These are phyloP conservation scores for Ogataea trehalophila DNA, from an alignment of 805 yeast genomes.

Conservation along the genomic window DNA sequence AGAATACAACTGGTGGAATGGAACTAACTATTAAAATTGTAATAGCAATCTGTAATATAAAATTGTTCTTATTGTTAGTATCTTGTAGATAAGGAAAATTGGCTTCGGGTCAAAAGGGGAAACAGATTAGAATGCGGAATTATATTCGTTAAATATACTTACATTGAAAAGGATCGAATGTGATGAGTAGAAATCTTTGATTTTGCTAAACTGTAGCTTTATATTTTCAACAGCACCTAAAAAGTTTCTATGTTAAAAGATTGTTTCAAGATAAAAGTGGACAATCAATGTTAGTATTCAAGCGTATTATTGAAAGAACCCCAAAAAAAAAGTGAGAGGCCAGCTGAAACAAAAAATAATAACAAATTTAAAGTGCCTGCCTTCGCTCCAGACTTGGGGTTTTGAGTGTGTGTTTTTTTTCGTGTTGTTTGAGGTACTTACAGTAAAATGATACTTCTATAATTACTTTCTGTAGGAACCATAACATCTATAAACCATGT, in stretches of 20 bases:
- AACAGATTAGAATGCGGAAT: no score
- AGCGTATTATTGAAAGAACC: no score
- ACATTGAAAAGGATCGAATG: conserved; percentile 1
- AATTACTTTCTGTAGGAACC: conserved; percentile 21
- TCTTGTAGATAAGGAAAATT: not conserved
- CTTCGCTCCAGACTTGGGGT: not conserved
- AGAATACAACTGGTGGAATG: conserved; percentile 13
- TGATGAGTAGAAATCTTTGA: not conserved
- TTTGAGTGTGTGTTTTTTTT: no score
- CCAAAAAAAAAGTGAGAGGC: no score
- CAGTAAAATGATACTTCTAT: conserved; percentile 20
- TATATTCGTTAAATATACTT: not conserved
- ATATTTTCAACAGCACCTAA: not conserved
- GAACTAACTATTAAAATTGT: conserved; percentile 11
- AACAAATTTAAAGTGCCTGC: no score
- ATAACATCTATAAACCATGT: conserved; percentile 14
- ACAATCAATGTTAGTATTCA: no score
- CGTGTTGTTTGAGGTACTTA: conserved; percentile 6
- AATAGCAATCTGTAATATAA: conserved; percentile 4
- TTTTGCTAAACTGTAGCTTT: not conserved
- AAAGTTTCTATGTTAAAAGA: no score
- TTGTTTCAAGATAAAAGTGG: no score
- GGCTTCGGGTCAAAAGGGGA: not conserved
- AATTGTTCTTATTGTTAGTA: conserved; percentile 4
- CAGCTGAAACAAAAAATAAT: no score